Percentiles rank a stretch among this genome's conserved stretches.
These are phyloP conservation scores for Yamadazyma triangularis DNA, from an alignment of 1,139 yeast species.

Conservation along the genomic window DNA sequence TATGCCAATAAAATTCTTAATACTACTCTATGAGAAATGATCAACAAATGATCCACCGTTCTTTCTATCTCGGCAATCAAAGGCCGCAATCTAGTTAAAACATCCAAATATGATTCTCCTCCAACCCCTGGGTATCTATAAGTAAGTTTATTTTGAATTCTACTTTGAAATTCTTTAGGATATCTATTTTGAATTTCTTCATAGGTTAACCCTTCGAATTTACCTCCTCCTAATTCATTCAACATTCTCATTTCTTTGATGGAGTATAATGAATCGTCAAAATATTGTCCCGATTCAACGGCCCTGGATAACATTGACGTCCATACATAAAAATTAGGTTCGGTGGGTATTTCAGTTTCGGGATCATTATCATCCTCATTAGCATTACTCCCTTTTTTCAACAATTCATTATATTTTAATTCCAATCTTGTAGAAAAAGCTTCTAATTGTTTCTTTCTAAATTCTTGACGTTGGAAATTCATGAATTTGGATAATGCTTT, in stretches of 20 bases:
- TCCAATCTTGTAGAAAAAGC: constrained; percentile 43
- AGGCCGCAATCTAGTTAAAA: constrained; percentile 82
- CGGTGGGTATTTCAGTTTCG: constrained; percentile 42
- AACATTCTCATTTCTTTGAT: constrained; percentile 89
- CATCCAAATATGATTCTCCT: constrained; percentile 95
- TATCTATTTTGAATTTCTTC: constrained; percentile 66
- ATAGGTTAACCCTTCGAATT: constrained; percentile 84
- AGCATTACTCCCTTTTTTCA: constrained; percentile 22
- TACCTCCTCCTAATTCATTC: constrained; percentile 91
- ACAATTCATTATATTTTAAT: constrained; percentile 31
- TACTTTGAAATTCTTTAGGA: constrained; percentile 76
- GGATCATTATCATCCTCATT: constrained; percentile 16
- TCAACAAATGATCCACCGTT: constrained; percentile 78
- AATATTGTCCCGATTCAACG: constrained; percentile 70
- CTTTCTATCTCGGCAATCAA: constrained; percentile 90
- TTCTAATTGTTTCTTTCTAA: constrained; percentile 60
- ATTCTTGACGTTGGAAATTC: constrained; percentile 65
- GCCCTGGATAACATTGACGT: constrained; percentile 81
- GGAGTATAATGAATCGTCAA: constrained; percentile 70
- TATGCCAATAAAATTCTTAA: constrained; percentile 84
- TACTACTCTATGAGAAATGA: constrained; percentile 87
- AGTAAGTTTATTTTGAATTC: constrained; percentile 70
- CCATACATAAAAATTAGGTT: constrained; percentile 85
- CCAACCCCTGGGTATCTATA: constrained; percentile 96
- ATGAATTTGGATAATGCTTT: constrained; percentile 71